A percentile compares a stretch with the other conserved stretches of the same genome.
These are phyloP conservation scores for Fusarium dlaminii DNA, from an alignment of 2,329 filamentous ascomycete genomes.

Conservation along the genomic window DNA sequence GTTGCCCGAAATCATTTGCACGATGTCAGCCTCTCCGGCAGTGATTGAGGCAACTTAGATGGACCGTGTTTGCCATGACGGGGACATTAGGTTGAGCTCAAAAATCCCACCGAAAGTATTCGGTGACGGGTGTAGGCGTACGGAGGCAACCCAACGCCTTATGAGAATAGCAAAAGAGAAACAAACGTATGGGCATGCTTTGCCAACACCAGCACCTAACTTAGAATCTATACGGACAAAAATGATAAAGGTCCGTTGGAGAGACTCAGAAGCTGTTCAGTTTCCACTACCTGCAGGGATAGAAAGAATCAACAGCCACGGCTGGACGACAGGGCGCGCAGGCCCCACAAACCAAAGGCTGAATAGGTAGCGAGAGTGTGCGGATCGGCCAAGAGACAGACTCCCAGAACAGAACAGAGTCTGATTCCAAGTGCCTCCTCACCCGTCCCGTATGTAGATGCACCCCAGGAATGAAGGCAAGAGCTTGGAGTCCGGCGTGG, in stretches of 20 bases:
- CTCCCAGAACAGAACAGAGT: neutral
- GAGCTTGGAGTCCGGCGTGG: constrained; percentile 25
- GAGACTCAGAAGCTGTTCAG: constrained; percentile 10
- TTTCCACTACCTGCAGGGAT: constrained; percentile 26
- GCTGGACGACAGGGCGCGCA: constrained; percentile 3
- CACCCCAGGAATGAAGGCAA: constrained; percentile 27
- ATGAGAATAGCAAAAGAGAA: neutral
- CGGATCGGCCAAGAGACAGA: constrained; percentile 13
- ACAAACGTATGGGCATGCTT: constrained; percentile 2
- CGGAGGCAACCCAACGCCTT: neutral
- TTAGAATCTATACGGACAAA: neutral
- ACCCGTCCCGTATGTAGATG: constrained; percentile 10
- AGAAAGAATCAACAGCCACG: constrained; percentile 25
- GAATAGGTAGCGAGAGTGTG: constrained; percentile 2
- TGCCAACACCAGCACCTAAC: neutral
- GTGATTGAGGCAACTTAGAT: constrained; percentile 7
- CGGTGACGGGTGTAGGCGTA: constrained; percentile 15
- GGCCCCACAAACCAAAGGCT: constrained; percentile 17
- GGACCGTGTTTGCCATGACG: constrained; percentile 19
- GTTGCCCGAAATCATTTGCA: constrained; percentile 15
- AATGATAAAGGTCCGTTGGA: neutral
- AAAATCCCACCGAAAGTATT: constrained; percentile 28
- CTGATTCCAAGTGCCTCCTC: constrained; percentile 17
- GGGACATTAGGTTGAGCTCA: neutral
- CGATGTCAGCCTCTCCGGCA: constrained; percentile 9